phyloP scores from a whole-genome alignment of 2,329 filamentous ascomycete genomes.

The Ilyonectria destructans region DNA sequence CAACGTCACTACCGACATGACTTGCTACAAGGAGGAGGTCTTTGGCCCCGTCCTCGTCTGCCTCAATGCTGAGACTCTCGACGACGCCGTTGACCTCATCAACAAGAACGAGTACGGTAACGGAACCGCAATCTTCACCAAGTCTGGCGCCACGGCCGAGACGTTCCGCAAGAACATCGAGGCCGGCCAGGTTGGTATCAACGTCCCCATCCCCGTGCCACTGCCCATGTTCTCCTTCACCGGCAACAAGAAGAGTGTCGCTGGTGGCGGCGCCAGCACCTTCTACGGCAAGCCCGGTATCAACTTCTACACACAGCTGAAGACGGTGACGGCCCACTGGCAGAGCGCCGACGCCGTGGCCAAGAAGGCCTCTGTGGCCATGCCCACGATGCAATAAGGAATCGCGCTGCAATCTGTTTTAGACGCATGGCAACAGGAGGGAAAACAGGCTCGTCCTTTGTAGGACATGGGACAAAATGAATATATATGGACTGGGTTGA shows the following conservation, averaged over 20 bases:
- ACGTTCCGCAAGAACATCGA: slow-evolving; percentile 87
- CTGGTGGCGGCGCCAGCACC: slow-evolving; percentile 91
- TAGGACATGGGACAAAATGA: slow-evolving; percentile 7
- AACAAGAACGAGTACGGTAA: slow-evolving; percentile 92
- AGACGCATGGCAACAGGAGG: neutral
- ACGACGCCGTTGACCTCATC: slow-evolving; percentile 86
- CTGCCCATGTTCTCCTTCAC: slow-evolving; percentile 82
- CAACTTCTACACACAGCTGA: slow-evolving; percentile 96
- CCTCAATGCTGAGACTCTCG: slow-evolving; percentile 83
- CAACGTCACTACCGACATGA: slow-evolving; percentile 86
- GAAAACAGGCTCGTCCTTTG: neutral
- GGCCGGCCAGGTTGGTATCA: slow-evolving; percentile 89
- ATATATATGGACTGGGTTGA: neutral
- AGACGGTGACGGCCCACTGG: slow-evolving; percentile 98
- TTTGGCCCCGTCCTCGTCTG: slow-evolving; percentile 90
- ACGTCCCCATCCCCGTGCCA: slow-evolving; percentile 84
- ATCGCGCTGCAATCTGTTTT: neutral
- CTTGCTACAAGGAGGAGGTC: slow-evolving; percentile 89
- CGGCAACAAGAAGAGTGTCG: slow-evolving; percentile 90
- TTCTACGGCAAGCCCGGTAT: slow-evolving; percentile 96
- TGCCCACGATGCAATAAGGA: slow-evolving; percentile 75
- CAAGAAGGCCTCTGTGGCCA: slow-evolving; percentile 88
- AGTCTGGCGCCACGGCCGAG: slow-evolving; percentile 82
- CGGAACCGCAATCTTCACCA: slow-evolving; percentile 88
- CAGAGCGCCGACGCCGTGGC: slow-evolving; percentile 86